These are phyloP conservation scores for Aaosphaeria pasadenensis DNA, from an alignment of 2,329 filamentous ascomycete species.

Conservation along the genomic window DNA sequence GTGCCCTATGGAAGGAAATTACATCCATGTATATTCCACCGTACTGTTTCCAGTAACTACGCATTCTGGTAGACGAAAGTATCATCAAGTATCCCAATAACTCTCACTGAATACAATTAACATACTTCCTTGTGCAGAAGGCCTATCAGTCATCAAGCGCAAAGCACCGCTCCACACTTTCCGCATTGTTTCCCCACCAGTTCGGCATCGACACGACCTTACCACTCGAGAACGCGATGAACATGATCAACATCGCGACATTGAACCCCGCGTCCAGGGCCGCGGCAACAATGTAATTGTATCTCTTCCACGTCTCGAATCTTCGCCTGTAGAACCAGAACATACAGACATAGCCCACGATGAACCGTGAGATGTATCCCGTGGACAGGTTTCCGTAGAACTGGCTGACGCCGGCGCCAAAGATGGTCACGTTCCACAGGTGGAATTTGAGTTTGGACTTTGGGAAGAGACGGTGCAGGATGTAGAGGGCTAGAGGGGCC, in stretches of 20 bases:
- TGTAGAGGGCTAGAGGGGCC: slow-evolving; percentile 48
- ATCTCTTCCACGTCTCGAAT: slow-evolving; percentile 58
- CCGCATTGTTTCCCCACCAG: slow-evolving; percentile 62
- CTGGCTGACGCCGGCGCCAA: slow-evolving; percentile 53
- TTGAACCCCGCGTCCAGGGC: slow-evolving; percentile 64
- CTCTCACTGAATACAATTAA: no score
- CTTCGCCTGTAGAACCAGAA: slow-evolving; percentile 56
- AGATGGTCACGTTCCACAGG: slow-evolving; percentile 60
- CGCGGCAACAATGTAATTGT: slow-evolving; percentile 61
- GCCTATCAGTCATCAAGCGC: slow-evolving; percentile 35
- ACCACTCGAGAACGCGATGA: slow-evolving; percentile 57
- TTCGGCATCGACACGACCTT: slow-evolving; percentile 59
- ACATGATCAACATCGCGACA: slow-evolving; percentile 60
- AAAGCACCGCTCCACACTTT: slow-evolving; percentile 59
- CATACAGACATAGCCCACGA: slow-evolving; percentile 62
- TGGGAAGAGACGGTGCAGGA: slow-evolving; percentile 54
- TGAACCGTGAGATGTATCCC: slow-evolving; percentile 54
- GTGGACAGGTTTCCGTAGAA: slow-evolving; percentile 64
- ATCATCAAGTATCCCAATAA: no score
- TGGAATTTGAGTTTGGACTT: slow-evolving; percentile 53
- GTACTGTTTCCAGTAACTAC: no score
- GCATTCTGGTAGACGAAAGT: no score
- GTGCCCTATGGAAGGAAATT: no score
- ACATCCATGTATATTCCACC: no score
- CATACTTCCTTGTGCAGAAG: no score